Conservation (phyloP, 2,329 filamentous ascomycete genomes). For the Botrytis tulipae region DNA sequence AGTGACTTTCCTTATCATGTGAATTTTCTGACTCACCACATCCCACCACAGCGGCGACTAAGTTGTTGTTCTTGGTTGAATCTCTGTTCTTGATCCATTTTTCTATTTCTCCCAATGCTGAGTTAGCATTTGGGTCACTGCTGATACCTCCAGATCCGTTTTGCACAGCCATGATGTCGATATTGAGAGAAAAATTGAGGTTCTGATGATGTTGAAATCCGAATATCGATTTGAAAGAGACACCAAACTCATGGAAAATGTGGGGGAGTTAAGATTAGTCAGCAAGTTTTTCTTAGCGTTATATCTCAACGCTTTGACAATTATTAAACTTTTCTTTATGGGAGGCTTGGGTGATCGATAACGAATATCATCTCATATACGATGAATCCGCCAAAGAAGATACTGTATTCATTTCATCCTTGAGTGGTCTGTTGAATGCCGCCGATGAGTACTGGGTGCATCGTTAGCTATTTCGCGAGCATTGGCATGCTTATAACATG, state of each 20-base stretch:
- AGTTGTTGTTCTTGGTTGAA: not conserved
- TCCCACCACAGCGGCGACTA: constrained; percentile 19
- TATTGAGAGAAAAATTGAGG: not conserved
- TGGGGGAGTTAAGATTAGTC: not conserved
- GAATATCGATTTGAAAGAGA: not conserved
- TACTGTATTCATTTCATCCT: not conserved
- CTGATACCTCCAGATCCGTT: not conserved
- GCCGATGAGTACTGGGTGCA: too few relatives aligned
- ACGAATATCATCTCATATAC: not conserved
- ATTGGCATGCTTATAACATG: not conserved
- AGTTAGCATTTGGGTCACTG: not conserved
- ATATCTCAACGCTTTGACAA: not conserved
- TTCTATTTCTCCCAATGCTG: constrained; percentile 2
- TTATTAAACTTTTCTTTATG: too few relatives aligned
- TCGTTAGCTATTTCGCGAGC: not conserved
- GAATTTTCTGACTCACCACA: constrained; percentile 18
- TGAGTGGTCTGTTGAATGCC: too few relatives aligned
- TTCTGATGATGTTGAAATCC: not conserved
- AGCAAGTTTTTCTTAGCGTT: not conserved
- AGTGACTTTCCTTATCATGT: not conserved
- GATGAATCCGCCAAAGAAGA: too few relatives aligned
- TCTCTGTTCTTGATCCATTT: constrained; percentile 4
- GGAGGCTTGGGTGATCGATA: not conserved
- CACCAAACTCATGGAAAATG: too few relatives aligned
- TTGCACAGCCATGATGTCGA: not conserved